Evolutionary conservation across 2,329 filamentous ascomycete genomes (phyloP).

Genomic region (Aspergillus sp.): DNA sequence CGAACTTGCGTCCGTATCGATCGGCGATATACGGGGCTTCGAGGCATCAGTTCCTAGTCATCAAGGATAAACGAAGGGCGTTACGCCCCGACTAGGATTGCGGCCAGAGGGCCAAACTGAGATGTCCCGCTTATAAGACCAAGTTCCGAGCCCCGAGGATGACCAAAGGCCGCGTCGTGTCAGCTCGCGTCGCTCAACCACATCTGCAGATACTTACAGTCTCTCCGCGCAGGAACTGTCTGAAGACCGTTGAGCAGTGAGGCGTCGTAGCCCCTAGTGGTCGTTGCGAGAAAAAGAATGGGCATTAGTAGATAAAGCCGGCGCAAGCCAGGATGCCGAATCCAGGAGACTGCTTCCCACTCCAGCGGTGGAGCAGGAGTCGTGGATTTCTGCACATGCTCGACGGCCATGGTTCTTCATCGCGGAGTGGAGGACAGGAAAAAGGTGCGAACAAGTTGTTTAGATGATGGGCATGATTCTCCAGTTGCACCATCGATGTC

Average conservation of each 20-base stretch:
- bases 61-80: no score
- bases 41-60: background rate
- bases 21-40: background rate
- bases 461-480: no score
- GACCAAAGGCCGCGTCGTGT: constrained; percentile 15
- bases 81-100: background rate
- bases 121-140: constrained; percentile 24
- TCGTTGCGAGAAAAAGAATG: constrained; percentile 14
- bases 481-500: no score
- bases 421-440: no score
- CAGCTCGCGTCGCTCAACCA: background rate
- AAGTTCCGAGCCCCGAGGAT: constrained; percentile 19
- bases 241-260: constrained; percentile 25
- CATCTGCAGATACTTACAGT: constrained; percentile 17
- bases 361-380: no score
- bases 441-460: no score
- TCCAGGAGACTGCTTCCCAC: background rate
- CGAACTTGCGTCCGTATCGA: no score
- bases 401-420: no score
- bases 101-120: background rate
- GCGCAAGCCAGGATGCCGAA: constrained; percentile 12
- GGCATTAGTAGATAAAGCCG: constrained; percentile 23
- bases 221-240: constrained; percentile 24
- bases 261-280: constrained; percentile 26
- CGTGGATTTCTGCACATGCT: no score